Base-by-base conservation (phyloP, 768 basidiomycete species). In the Suillus discolor region DNA sequence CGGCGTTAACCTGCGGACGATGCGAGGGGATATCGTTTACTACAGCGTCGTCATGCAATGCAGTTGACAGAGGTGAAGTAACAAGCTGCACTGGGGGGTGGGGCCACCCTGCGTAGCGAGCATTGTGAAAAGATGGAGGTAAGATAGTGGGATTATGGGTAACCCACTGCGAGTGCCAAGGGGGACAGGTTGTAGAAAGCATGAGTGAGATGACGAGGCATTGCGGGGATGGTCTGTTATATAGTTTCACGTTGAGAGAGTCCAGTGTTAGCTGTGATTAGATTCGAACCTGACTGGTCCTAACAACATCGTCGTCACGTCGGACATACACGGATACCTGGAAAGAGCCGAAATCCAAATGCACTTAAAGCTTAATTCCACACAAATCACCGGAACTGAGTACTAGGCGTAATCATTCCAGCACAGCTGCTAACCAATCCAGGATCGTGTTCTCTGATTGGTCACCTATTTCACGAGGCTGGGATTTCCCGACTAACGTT, bases 401-500 rank as follows among this genome's bases (percentile, higher is more conserved):
- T 39, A n/a, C n/a, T n/a, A 18, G 51, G 51, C 28, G 28, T 53
- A 23, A 59, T 59, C 57, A 57, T 57, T 57, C 57, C 57, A 57
- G 38, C 57, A 23, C 57, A 59, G 57, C 38, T 25, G 1, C 39
- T 59, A 59, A 59, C 57, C 57, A 41, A 59, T 59, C 53, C 53
- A 54, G 31, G 53, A 53, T 31, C 12, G 39, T n/a, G 36, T 11
- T 38, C 36, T 55, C 2, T 59, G 31, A 59, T 59, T 59, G 57
- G 57, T 25, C 38, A 38, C 12, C 34, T 36, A 36, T 57, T 57
- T 57, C 55, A 57, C 55, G 55, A 57, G 36, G 36, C 57, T 67
- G 66, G 57, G 38, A 62, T 65, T 61, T 57, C 13, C 64, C 64
- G 47, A 23, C 13, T 49, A 49, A 49, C 23, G 39, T 54, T 41